Evolutionary conservation across 2,329 filamentous ascomycete species (phyloP).

Genomic region (Ophiostoma fasciatum): DNA sequence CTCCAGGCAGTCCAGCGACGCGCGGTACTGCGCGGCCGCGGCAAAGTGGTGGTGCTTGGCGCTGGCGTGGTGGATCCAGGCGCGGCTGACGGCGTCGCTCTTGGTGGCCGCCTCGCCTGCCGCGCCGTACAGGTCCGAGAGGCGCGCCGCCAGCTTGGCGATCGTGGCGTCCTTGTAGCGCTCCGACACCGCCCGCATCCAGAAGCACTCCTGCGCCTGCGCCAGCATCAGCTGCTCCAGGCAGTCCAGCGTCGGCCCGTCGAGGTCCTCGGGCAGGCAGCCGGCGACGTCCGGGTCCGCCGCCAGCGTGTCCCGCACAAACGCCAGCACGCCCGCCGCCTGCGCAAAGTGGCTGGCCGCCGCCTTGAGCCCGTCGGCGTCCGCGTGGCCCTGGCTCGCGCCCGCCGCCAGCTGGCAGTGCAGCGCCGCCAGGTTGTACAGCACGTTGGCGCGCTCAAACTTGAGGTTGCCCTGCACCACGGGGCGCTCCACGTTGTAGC

Average conservation of each 20-base stretch:
- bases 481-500: conserved; percentile 71
- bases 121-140: conserved; percentile 78
- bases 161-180: conserved; percentile 85
- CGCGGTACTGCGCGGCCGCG: conserved; percentile 83
- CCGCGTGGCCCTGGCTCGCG: conserved; percentile 62
- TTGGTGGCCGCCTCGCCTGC: conserved; percentile 77
- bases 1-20: conserved; percentile 80
- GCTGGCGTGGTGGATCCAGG: conserved; percentile 96
- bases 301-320: conserved; percentile 62
- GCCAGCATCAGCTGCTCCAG: conserved; percentile 73
- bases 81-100: conserved; percentile 76
- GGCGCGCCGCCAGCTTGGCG: conserved; percentile 73
- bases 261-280: conserved; percentile 89
- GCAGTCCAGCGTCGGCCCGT: conserved; percentile 70
- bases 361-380: conserved; percentile 65
- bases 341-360: conserved; percentile 85
- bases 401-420: conserved; percentile 85
- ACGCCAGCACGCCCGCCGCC: conserved; percentile 66
- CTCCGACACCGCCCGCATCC: conserved; percentile 94
- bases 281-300: conserved; percentile 68
- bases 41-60: conserved; percentile 97
- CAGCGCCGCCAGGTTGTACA: conserved; percentile 85
- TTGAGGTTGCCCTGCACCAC: conserved; percentile 51
- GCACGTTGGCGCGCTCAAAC: conserved; percentile 79
- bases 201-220: conserved; percentile 94